Evolutionary conservation across 768 basidiomycete genomes (phyloP), one percentile per base, ranked within the genome.

Genomic region (Boletus tomentosulus): DNA sequence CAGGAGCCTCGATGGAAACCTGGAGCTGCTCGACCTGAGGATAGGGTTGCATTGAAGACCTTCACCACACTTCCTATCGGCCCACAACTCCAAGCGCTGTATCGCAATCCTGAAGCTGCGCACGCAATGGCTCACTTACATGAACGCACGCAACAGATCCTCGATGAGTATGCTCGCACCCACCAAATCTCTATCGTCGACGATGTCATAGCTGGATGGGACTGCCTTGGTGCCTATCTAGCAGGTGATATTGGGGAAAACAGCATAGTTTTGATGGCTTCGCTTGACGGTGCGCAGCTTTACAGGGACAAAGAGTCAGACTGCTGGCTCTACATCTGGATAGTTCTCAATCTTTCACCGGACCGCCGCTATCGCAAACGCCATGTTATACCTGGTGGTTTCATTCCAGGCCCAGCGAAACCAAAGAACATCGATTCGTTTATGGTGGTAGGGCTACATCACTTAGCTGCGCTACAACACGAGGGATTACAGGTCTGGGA

Each of bases 301-400:
- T 52, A 52, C 22, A 8, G 46, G 6, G 28, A 46, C 25, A 52
- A 50, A 8, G 16, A 39, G 2, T 50, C 49, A 0, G 39, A 50
- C 12, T 50, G 37, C 22, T 52, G 51, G 44, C 11, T 52, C 1
- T 52, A 52, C 8, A 52, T 52, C 2, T 52, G 51, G 51, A 30
- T 52, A 22, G 8, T 52, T 5, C 2, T 52, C 35, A 46, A 52
- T 13, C 25, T 38, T 6, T 38, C 44, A 9, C 44, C 34, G 0
- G 35, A 52, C 25, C 16, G 28, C 11, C n/a, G 43, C 0, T 51
- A 52, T 11, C 19, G 22, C 3, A 52, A 52, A 10, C 16, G 5
- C 4, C 7, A 31, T 30, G 28, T 52, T 4, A 16, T 52, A 5
- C 37, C 37, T 13, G 45, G 51, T 12, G 51, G 35, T 1, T 46